A percentile compares a stretch with the other conserved stretches of the same genome.
phyloP scores from a whole-genome alignment of 164 flowering plant species.

The Magnolia officinalis region DNA sequence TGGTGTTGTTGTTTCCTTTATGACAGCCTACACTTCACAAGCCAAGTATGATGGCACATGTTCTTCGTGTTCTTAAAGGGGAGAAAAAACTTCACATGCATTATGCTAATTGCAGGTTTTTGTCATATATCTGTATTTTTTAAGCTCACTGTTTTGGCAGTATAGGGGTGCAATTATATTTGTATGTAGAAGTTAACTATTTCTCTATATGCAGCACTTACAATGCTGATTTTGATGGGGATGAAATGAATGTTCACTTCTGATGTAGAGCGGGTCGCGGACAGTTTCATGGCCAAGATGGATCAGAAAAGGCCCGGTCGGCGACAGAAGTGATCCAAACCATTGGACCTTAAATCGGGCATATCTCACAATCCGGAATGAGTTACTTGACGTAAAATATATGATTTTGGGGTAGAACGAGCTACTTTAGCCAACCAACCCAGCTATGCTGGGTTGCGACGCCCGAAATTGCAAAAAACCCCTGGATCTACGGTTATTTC shows the following conservation, averaged over 20 bases:
- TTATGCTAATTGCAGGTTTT: constrained; percentile 96
- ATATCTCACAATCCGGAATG: too few relatives aligned
- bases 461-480: too few relatives aligned
- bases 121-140: background rate
- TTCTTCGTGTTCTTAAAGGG: constrained; percentile 85
- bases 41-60: constrained; percentile 96
- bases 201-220: constrained; percentile 52
- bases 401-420: too few relatives aligned
- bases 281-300: too few relatives aligned
- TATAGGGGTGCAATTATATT: background rate
- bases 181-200: background rate
- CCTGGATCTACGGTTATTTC: too few relatives aligned
- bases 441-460: too few relatives aligned
- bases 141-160: background rate
- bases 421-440: too few relatives aligned
- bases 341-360: too few relatives aligned
- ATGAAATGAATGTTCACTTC: constrained; percentile 98
- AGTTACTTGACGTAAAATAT: too few relatives aligned
- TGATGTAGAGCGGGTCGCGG: too few relatives aligned
- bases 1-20: background rate
- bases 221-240: constrained; percentile 99
- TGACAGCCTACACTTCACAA: constrained; percentile 98
- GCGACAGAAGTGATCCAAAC: too few relatives aligned
- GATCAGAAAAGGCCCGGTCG: too few relatives aligned
- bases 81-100: constrained; percentile 96